These are phyloP conservation scores for Calonectria naviculata DNA, from an alignment of 2,329 filamentous ascomycete species.

Conservation along the genomic window DNA sequence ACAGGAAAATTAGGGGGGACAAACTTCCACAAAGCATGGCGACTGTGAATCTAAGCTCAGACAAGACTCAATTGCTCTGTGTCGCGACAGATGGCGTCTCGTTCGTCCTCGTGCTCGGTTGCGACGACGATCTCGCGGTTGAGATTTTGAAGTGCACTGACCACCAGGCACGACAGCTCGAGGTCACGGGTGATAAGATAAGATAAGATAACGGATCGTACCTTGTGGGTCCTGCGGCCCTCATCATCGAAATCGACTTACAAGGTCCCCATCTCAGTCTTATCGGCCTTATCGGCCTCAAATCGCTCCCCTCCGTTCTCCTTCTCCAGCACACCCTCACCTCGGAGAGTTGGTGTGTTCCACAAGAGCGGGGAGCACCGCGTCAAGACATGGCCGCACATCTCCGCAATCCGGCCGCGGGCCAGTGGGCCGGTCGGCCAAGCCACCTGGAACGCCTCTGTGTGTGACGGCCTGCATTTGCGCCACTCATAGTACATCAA, in stretches of 20 bases:
- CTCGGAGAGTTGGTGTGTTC: conserved; percentile 10
- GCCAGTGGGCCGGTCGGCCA: not conserved
- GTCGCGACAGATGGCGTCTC: conserved; percentile 36
- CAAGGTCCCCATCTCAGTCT: not conserved
- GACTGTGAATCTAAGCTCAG: conserved; percentile 42
- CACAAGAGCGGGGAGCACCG: conserved; percentile 38
- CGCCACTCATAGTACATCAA: not conserved
- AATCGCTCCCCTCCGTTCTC: not conserved
- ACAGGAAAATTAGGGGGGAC: conserved; percentile 22
- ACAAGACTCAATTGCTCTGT: conserved; percentile 44
- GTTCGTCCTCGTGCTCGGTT: conserved; percentile 35
- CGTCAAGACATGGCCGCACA: conserved; percentile 29
- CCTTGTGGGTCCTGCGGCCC: too few relatives aligned
- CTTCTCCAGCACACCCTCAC: conserved; percentile 13
- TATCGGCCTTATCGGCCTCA: conserved; percentile 22
- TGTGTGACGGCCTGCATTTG: not conserved
- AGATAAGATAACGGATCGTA: conserved; percentile 29
- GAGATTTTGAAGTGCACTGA: conserved; percentile 48
- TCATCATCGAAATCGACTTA: too few relatives aligned
- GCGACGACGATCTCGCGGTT: conserved; percentile 40
- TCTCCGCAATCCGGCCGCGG: conserved; percentile 37
- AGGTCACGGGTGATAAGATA: conserved; percentile 43
- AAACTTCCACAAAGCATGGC: conserved; percentile 63
- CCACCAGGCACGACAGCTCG: conserved; percentile 32
- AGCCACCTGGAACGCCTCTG: not conserved